These are phyloP conservation scores for Suhomyces wounanorum DNA, from an alignment of 1,139 yeast species.

Conservation along the genomic window DNA sequence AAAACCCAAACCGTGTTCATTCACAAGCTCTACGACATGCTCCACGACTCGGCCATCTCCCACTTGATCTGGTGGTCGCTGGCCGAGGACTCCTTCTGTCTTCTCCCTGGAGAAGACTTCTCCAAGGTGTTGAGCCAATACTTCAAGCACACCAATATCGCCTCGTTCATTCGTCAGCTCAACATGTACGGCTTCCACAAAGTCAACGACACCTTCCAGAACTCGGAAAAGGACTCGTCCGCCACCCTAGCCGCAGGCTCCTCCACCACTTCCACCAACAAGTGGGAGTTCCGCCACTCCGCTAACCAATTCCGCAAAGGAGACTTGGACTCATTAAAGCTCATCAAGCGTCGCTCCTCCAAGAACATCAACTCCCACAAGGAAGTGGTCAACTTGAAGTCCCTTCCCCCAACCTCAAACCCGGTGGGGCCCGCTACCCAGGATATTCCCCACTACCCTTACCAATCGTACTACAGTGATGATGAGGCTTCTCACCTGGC, in stretches of 20 bases:
- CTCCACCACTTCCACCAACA: slow-evolving; percentile 28
- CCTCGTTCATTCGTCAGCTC: slow-evolving; percentile 61
- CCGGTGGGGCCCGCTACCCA: slow-evolving; percentile 21
- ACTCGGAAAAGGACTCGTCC: slow-evolving; percentile 13
- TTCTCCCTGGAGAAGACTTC: slow-evolving; percentile 58
- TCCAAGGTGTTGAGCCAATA: slow-evolving; percentile 62
- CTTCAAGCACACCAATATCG: slow-evolving; percentile 77
- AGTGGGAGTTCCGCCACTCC: slow-evolving; percentile 75
- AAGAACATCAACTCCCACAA: slow-evolving; percentile 49
- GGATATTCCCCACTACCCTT: slow-evolving; percentile 12
- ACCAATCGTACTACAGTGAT: slow-evolving; percentile 8
- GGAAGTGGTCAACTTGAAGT: slow-evolving; percentile 42
- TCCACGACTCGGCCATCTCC: slow-evolving; percentile 52
- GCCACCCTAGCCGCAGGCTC: slow-evolving; percentile 13
- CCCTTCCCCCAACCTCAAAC: slow-evolving; percentile 31
- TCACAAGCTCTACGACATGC: slow-evolving; percentile 64
- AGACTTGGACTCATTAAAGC: slow-evolving; percentile 56
- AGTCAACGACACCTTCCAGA: slow-evolving; percentile 48
- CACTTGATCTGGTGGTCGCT: slow-evolving; percentile 58
- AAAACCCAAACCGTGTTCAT: slow-evolving; percentile 60
- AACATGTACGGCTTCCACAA: slow-evolving; percentile 66
- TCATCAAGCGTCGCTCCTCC: slow-evolving; percentile 65
- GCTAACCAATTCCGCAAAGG: slow-evolving; percentile 67
- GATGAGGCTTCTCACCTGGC: slow-evolving; percentile 5
- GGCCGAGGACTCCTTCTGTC: slow-evolving; percentile 43